Evolutionary conservation across 2,329 filamentous ascomycete genomes (phyloP), one percentile per base, ranked within the genome.

Genomic region (Pseudocercospora fijiensis): DNA sequence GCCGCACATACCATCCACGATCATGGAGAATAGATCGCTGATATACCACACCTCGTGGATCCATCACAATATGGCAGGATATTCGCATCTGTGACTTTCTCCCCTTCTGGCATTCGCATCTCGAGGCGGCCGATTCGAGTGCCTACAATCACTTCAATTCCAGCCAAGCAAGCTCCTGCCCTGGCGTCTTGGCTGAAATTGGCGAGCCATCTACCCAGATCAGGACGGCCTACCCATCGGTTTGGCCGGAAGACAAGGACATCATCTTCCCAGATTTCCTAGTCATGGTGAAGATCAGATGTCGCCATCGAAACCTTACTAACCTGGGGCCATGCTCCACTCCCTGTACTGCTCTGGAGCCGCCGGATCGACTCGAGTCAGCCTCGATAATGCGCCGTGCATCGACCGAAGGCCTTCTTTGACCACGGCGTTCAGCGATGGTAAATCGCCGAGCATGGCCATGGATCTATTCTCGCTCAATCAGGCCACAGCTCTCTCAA

Each of bases 121-220:
- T 65, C 63, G 13, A 59, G 62, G 26, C 43, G 56, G 20, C 63
- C 7, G 24, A 64, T 52, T 11, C 61, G 26, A 6, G 62, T 43
- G 8, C 57, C 62, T 10, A 58, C 13, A 16, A 61, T 64, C 52
- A 60, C 51, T 64, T 64, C 27, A 64, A 22, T 28, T 64, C 58
- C 51, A 61, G 51, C 58, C 62, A 61, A 22, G 58, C 58, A 27
- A 64, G 52, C 58, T 64, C 62, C 33, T 49, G 52, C 62, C 33
- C 62, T 30, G 3, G 62, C 51, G 13, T 58, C 52, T 41, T 53
- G 43, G 41, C 58, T 60, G 30, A 64, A 61, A n/a, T 52, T 58
- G 28, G 51, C 52, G 11, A 62, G 59, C 33, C 59, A 61, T 20
- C 28, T 55, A 27, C 62, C 63, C 16, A 62, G 43, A 33, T 62